phyloP scores from a whole-genome alignment of 1,139 yeast species.

The Hemisphaericaspora subhashii region DNA sequence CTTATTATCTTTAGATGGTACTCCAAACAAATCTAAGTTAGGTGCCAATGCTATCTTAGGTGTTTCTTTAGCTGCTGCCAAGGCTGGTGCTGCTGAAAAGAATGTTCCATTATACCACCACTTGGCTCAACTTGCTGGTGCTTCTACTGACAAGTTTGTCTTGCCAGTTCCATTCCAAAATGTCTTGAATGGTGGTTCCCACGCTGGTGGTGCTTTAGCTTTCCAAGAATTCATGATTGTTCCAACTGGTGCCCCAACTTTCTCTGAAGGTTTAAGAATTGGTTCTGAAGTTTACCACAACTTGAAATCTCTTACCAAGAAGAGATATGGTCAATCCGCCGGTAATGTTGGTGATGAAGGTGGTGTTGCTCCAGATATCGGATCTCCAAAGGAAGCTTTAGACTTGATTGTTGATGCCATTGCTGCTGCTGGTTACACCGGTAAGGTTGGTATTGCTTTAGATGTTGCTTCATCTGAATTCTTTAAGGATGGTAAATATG shows the following conservation, averaged over 20 bases:
- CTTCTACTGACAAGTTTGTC: constrained; percentile 64
- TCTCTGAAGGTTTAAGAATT: constrained; percentile 91
- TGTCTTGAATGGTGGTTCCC: constrained; percentile 98
- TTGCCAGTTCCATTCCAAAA: constrained; percentile 97
- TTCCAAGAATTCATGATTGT: constrained; percentile 99
- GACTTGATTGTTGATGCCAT: constrained; percentile 88
- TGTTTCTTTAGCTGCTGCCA: constrained; percentile 89
- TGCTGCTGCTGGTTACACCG: constrained; percentile 89
- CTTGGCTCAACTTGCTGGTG: constrained; percentile 69
- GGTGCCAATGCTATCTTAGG: constrained; percentile 97
- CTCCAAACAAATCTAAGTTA: constrained; percentile 88
- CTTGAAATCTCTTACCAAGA: constrained; percentile 86
- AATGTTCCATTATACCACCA: constrained; percentile 84
- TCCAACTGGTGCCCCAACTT: constrained; percentile 82
- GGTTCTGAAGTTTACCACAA: constrained; percentile 97
- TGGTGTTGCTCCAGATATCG: constrained; percentile 98
- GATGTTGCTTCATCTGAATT: constrained; percentile 97
- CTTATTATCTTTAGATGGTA: constrained; percentile 79
- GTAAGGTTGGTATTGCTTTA: constrained; percentile 84
- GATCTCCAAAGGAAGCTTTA: constrained; percentile 91
- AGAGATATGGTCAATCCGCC: constrained; percentile 93
- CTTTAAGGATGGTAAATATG: constrained; percentile 94
- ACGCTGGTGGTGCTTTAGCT: constrained; percentile 98
- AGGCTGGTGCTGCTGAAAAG: constrained; percentile 94
- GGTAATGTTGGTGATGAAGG: constrained; percentile 99